Evolutionary conservation across 768 basidiomycete species (phyloP), one percentile per base, ranked within the genome.

Genomic region (Suillus alpinus): DNA sequence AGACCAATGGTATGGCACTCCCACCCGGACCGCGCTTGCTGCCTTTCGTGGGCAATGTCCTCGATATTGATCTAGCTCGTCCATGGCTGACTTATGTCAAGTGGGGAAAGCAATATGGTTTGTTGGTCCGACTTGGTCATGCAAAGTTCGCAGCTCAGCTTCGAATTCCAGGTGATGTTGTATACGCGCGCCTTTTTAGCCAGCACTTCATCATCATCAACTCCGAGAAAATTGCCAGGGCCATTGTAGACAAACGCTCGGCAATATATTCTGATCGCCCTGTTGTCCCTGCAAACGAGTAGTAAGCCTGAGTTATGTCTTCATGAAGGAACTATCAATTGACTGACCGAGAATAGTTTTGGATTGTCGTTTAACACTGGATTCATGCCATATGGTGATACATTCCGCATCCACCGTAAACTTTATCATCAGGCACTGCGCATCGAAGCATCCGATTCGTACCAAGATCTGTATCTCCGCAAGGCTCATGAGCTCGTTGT

Each of bases 161-260:
- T 36, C 36, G 36, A 36, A 36, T 12, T 12, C 12, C 36, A 61
- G 60, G 60, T 1, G 60, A 61, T 10, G 57, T 61, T 41, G 46
- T 61, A 14, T 57, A 61, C 36, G 41, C 56, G 31, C 46, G 18
- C 16, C 37, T 40, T 43, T 36, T 61, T 26, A 46, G 56, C 10
- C 43, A 58, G 37, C 43, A 49, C 20, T 39, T 61, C 37, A 36
- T 63, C 32, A 46, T 63, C 34, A 39, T 56, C 8, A 56, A 56
- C 36, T 56, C 55, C 34, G 55, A 18, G 39, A 56, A 39, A n/a
- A 29, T 40, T 7, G 34, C 55, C 13, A 56, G 36, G 39, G 31
- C 31, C 34, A 14, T 56, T 29, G 16, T 56, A 29, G 55, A 56
- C 1, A 31, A 56, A 37, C 36, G 34, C 18, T 56, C 55, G 18